Base-by-base conservation (phyloP, 768 basidiomycete species). In the Rhodotorula sphaerocarpa region DNA sequence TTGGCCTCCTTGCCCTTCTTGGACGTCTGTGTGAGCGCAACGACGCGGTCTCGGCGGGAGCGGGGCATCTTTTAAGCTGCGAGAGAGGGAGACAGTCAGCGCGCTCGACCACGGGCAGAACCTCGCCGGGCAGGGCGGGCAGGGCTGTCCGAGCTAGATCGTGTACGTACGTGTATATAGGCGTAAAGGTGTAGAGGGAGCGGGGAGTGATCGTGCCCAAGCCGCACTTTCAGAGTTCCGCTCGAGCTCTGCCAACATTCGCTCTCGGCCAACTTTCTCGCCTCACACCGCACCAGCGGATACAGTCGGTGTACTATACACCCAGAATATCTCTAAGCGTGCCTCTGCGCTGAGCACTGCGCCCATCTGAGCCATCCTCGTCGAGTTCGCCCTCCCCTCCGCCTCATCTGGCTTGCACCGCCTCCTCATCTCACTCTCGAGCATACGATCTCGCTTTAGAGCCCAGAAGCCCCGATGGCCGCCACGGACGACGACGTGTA, bases 1-100 rank as follows among this genome's bases (percentile, higher is more conserved):
- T 99, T 99, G 73, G 91, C 85, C 74, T 88, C 90, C 75, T 82
- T 86, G 12, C 70, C 70, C 81, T 95, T 92, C 76, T 93, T 91
- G 15, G 83, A 79, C 73, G 93, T 91, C 79, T 96, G 90, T 47
- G 95, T 91, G 73, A 99, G 79, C 31, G 92, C 87, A 39, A 96
- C 90, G 88, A 75, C 67, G 48, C 68, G 72, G 56, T 74, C 65
- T 21, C 74, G 70, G 63, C 71, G 70, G 25, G 71, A 69, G 23
- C 67, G 65, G 55, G 67, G 70, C 70, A 62, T 57, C 21, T 14
- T 55, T 53, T 25, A 16, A 1, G n/a, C 44, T 14, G 47, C 16
- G 28, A 3, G 43, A 36, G 43, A 10, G 21, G 30, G 42, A 43
- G 2, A 30, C 33, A 23, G 28, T 2, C 5, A n/a, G n/a, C n/a